A percentile compares a stretch with the other conserved stretches of the same genome.
Conservation (phyloP, 2,329 filamentous ascomycete species). For the Aspergillus uvarum region DNA sequence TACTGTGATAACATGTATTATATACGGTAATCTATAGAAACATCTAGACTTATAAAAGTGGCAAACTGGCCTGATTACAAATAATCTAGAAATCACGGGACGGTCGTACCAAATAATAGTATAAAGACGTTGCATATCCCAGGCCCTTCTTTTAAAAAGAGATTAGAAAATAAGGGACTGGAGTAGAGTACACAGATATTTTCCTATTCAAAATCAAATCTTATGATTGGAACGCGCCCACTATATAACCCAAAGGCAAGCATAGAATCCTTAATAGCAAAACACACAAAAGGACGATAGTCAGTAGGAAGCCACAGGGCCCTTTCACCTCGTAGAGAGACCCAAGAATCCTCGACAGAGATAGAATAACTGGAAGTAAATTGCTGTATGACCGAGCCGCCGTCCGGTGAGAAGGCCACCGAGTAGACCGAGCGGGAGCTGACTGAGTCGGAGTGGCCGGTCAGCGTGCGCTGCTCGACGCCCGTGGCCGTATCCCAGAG, state of each 20-base stretch:
- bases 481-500: conserved; percentile 1
- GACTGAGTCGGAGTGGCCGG: background rate
- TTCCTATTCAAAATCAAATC: conserved; percentile 4
- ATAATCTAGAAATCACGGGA: no score
- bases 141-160: conserved; percentile 14
- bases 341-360: conserved; percentile 8
- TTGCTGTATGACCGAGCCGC: no score
- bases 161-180: conserved; percentile 12
- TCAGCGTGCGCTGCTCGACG: conserved; percentile 3
- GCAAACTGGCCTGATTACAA: no score
- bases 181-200: conserved; percentile 7
- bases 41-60: no score
- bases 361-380: conserved; percentile 3
- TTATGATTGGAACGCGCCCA: conserved; percentile 10
- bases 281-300: conserved; percentile 3
- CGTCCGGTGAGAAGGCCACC: no score
- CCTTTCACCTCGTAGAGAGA: conserved; percentile 6
- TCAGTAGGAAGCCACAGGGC: conserved; percentile 13
- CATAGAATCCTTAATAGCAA: conserved; percentile 7
- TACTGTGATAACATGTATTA: conserved; percentile 7
- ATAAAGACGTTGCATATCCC: conserved; percentile 9
- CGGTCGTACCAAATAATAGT: background rate
- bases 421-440: no score
- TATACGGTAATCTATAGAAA: no score
- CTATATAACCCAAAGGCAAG: conserved; percentile 7